Base-by-base conservation (phyloP, 1,139 yeast genomes). In the Suhomyces bribrorum region DNA sequence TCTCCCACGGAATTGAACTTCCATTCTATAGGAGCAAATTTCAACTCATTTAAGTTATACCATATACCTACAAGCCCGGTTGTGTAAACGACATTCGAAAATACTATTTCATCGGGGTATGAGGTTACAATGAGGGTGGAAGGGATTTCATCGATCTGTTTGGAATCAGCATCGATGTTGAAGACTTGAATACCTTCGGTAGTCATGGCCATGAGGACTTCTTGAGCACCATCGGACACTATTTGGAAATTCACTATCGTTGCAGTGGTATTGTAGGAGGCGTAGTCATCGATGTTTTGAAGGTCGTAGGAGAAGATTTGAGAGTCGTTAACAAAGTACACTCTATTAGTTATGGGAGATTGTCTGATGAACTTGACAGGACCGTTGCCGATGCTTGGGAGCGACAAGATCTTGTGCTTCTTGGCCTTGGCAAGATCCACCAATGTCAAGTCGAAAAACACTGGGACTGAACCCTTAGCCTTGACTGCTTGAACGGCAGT, bases 11-110 rank as follows among this genome's bases (percentile, higher is more conserved):
- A 23, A 13, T 41, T 31, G 36, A 41, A 43, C n/a, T 42, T 41
- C 62, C 61, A 60, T 26, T 45, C 52, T 14, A 60, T 45, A 4
- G 13, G 30, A 7, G 37, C 44, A 26, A 62, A 57, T 11, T 46
- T 49, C 5, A 64, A 61, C 43, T 60, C 64, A 41, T 55, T 62
- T 5, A 59, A 59, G 40, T 69, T 66, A 52, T 61, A 65, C 71
- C 73, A 71, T 14, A 68, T 59, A n/a, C 62, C 64, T 38, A 45
- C 41, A 15, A 54, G 42, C 22, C 38, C 42, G 26, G 29, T 32
- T 23, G 11, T 31, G 26, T 31, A 37, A 40, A 46, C 37, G 16
- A 50, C 45, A 36, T 49, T 47, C 33, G 49, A 44, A 30, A 55
- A 49, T 5, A 28, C 26, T 12, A 44, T 38, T 13, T 32, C 32